A percentile compares a stretch with the other conserved stretches of the same genome.
Evolutionary conservation across 1,284 basidiomycete species (phyloP).

Genomic region (Coniferiporia sulphurascens): DNA sequence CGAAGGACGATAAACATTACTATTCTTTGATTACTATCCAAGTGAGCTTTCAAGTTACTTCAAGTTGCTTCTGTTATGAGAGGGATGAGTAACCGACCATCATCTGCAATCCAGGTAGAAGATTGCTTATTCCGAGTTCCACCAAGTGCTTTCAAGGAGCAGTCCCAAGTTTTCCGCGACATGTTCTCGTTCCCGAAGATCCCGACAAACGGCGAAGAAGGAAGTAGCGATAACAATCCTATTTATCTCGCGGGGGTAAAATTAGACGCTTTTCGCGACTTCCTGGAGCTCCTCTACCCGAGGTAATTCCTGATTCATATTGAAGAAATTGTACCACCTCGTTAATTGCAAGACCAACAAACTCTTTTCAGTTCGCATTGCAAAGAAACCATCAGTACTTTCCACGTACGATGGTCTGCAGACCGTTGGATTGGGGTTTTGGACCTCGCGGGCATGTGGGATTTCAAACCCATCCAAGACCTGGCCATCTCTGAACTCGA

Average conservation of each 20-base stretch:
- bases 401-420: neutral
- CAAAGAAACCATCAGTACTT: neutral
- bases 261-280: neutral
- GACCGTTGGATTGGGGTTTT: neutral
- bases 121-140: conserved; percentile 11
- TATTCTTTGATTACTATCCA: neutral
- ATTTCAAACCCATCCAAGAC: conserved; percentile 1
- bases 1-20: neutral
- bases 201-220: neutral
- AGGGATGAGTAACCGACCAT: neutral
- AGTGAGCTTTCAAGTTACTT: neutral
- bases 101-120: neutral
- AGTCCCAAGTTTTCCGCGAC: conserved; percentile 9
- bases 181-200: neutral
- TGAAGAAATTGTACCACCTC: neutral
- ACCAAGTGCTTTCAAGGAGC: conserved; percentile 3
- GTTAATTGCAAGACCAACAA: neutral
- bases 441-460: conserved; percentile 8
- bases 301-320: neutral
- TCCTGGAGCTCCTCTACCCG: conserved; percentile 6
- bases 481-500: neutral
- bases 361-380: neutral
- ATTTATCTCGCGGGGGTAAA: conserved; percentile 7
- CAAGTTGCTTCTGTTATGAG: neutral
- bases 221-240: neutral